These are phyloP conservation scores for Rhizopus stolonifer DNA, from an alignment of 371 early-diverging fungal genomes.

Conservation along the genomic window DNA sequence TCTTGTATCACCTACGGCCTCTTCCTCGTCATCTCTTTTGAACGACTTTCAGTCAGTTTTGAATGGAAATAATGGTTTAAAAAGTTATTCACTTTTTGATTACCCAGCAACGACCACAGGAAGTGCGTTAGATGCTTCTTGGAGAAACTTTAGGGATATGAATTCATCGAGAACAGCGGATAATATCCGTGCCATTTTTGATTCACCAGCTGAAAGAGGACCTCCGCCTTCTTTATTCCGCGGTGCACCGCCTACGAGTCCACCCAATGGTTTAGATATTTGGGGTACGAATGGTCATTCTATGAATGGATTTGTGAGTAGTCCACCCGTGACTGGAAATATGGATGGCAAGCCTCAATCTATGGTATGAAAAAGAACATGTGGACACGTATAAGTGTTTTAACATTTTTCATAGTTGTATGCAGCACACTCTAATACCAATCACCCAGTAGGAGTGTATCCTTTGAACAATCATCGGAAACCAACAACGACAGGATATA, in stretches of 20 bases:
- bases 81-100: slow-evolving; percentile 26
- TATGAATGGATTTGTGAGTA: slow-evolving; percentile 22
- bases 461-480: slow-evolving; percentile 15
- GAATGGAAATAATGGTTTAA: slow-evolving; percentile 8
- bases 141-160: slow-evolving; percentile 45
- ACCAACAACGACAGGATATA: slow-evolving; percentile 3
- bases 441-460: slow-evolving; percentile 25
- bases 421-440: slow-evolving; percentile 7
- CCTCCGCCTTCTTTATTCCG: slow-evolving; percentile 20
- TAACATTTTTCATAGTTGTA: background rate
- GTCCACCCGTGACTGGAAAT: slow-evolving; percentile 21
- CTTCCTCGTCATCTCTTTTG: slow-evolving; percentile 21
- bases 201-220: slow-evolving; percentile 22
- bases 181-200: slow-evolving; percentile 46
- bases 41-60: slow-evolving; percentile 11
- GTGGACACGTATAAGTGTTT: too few relatives aligned
- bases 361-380: slow-evolving; percentile 17
- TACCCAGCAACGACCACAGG: slow-evolving; percentile 17
- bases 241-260: slow-evolving; percentile 13
- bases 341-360: slow-evolving; percentile 21
- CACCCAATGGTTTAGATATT: slow-evolving; percentile 19
- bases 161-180: slow-evolving; percentile 36
- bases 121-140: slow-evolving; percentile 32
- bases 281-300: slow-evolving; percentile 23
- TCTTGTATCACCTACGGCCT: slow-evolving; percentile 19